Evolutionary conservation across 2,329 filamentous ascomycete genomes (phyloP), one percentile per base, ranked within the genome.

Genomic region (Colletotrichum sp.): DNA sequence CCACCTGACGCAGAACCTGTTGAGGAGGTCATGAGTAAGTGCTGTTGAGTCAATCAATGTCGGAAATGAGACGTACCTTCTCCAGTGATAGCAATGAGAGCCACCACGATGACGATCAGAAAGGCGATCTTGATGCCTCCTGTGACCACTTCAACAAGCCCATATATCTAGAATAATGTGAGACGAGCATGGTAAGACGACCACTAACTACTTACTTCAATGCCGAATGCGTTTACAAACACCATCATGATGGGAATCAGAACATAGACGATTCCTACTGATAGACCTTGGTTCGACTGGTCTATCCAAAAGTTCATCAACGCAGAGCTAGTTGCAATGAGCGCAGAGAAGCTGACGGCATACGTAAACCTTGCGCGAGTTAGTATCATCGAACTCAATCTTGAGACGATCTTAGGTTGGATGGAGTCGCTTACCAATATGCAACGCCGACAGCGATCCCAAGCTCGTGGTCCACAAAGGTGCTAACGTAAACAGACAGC

Each of bases 381-480:
- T 18, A 59, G 55, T 18, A 59, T 59, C n/a, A 26, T 59, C 9
- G 18, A 24, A 28, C 4, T 16, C 8, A 15, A 28, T 28, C 24
- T 26, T 16, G 8, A 28, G 55, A 12, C 9, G 26, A 26, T 9
- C 24, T 16, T 3, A 57, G 24, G 2, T 7, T 34, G 12, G 32
- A n/a, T n/a, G 78, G 28, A 78, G 64, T 21, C 39, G 75, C 82
- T 64, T 69, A 83, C 82, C 82, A 84, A 67, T 84, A 83, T 52
- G 80, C 79, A 36, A 83, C 77, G 39, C 82, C 82, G 24, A 83
- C 79, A 7, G 79, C 79, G 30, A 83, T 81, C 7, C 82, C 82
- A n/a, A 84, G 76, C 48, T 83, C 82, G 12, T 73, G 77, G 55
- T 84, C 82, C 10, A 84, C 80, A 70, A 83, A 84, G 67, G 81